Evolutionary conservation across 441 rosid genomes (phyloP), one percentile per base, ranked within the genome.

Genomic region (Breynia disticha): DNA sequence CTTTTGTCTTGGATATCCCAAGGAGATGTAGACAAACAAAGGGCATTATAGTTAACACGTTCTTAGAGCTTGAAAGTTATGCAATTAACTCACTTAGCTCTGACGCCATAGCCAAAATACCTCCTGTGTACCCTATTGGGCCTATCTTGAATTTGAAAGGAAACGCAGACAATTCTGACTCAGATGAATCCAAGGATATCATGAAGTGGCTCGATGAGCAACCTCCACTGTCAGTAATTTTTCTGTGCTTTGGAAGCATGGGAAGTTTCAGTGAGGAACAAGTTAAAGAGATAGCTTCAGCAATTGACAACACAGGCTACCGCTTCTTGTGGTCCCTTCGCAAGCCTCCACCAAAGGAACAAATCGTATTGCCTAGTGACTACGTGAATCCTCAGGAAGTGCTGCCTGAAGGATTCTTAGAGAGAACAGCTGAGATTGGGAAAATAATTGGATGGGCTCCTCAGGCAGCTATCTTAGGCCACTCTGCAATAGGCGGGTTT

Each of bases 161-260:
- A 13, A 28, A 1, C 42, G 50, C n/a, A n/a, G n/a, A n/a, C n/a
- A n/a, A 32, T 5, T 1, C 19, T 0, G 10, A 60, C 11, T 2
- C 63, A 20, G 16, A 38, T 0, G 44, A 28, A 41, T 24, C 11
- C 7, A 8, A 62, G 5, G 76, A 65, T 3, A 45, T 71, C 50
- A 41, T 67, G 50, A 45, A 35, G 11, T 86, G 95, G 88, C 71
- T 86, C 2, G 78, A 76, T 44, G 56, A 59, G 50, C 90, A 83
- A 41, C 78, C 84, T 2, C 50, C 51, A 0, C 48, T 48, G n/a
- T 79, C 88, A 2, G 90, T 82, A 0, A 73, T 79, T 52, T 86
- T 83, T 63, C 62, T 86, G 35, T 83, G 90, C 47, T 86, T 83
- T 39, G 90, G 94, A 62, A 80, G 85, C 70, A 46, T 14, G 77